Conservation (phyloP, 2,329 filamentous ascomycete genomes). For the Trichophyton benhamiae region DNA sequence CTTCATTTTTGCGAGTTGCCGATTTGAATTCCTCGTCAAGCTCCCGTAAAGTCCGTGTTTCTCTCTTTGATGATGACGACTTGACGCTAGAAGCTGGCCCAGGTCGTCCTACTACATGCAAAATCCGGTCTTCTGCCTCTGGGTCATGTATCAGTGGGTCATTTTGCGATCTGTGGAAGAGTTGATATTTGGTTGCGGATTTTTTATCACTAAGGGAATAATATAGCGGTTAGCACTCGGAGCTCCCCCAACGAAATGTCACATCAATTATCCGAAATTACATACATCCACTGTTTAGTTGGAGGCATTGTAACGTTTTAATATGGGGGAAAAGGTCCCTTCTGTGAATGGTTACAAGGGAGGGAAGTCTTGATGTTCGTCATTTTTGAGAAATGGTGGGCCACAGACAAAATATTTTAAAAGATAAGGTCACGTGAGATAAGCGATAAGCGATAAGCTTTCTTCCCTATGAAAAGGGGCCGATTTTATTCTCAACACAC, state of each 20-base stretch:
- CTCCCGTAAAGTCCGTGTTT: constrained; percentile 59
- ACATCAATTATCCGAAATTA: neutral
- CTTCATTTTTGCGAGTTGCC: constrained; percentile 72
- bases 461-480: neutral
- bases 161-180: constrained; percentile 64
- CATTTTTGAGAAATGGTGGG: neutral
- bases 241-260: neutral
- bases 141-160: constrained; percentile 93
- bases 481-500: neutral
- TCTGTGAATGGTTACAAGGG: neutral
- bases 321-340: neutral
- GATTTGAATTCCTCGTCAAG: constrained; percentile 62
- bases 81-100: constrained; percentile 16
- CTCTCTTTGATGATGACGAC: constrained; percentile 28
- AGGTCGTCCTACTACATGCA: constrained; percentile 52
- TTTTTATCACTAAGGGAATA: constrained; percentile 14
- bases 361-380: neutral
- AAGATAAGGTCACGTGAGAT: constrained; percentile 5
- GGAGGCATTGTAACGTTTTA: constrained; percentile 12
- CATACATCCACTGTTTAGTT: constrained; percentile 15
- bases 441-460: neutral
- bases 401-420: constrained; percentile 1
- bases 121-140: constrained; percentile 76
- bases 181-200: constrained; percentile 15
- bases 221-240: constrained; percentile 4